These are phyloP conservation scores for Penicillium crystallinum DNA, from an alignment of 495 filamentous ascomycete genomes.

Conservation along the genomic window DNA sequence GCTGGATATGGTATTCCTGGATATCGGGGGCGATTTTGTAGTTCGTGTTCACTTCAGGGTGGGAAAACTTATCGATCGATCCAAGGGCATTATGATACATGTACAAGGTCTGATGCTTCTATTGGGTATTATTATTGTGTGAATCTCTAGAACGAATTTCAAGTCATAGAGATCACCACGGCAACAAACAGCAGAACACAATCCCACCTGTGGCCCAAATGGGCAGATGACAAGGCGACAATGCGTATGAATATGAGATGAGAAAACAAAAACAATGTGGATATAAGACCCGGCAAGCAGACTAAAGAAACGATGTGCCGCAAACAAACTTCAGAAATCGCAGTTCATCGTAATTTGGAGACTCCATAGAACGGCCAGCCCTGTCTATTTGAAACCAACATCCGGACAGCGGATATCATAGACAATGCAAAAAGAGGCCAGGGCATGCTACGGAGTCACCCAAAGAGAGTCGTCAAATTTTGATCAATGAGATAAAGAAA, in stretches of 20 bases:
- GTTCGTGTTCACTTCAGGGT: neutral
- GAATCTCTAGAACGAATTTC: constrained; percentile 8
- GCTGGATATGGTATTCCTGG: neutral
- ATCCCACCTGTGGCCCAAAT: constrained; percentile 7
- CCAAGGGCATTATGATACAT: neutral
- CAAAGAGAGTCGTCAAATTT: constrained; percentile 17
- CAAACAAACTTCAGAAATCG: constrained; percentile 12
- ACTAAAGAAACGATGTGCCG: constrained; percentile 2
- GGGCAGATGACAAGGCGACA: neutral
- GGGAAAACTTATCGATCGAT: neutral
- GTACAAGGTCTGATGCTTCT: constrained; percentile 15
- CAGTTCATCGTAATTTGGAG: constrained; percentile 19
- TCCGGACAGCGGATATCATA: neutral
- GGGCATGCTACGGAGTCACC: constrained; percentile 16
- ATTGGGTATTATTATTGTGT: constrained; percentile 21
- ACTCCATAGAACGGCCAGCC: constrained; percentile 15
- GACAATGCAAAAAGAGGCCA: constrained; percentile 11
- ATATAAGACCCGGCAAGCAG: constrained; percentile 21
- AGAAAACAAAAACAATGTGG: constrained; percentile 11
- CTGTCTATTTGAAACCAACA: neutral
- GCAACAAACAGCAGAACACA: constrained; percentile 1
- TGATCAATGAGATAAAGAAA: constrained; percentile 9
- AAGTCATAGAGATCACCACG: constrained; percentile 3
- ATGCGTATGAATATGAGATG: constrained; percentile 1
- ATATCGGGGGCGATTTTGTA: too few species aligned